Evolutionary conservation across 179 eudicot genomes (phyloP), one percentile per base, ranked within the genome.

Genomic region (Corrigiola litoralis): DNA sequence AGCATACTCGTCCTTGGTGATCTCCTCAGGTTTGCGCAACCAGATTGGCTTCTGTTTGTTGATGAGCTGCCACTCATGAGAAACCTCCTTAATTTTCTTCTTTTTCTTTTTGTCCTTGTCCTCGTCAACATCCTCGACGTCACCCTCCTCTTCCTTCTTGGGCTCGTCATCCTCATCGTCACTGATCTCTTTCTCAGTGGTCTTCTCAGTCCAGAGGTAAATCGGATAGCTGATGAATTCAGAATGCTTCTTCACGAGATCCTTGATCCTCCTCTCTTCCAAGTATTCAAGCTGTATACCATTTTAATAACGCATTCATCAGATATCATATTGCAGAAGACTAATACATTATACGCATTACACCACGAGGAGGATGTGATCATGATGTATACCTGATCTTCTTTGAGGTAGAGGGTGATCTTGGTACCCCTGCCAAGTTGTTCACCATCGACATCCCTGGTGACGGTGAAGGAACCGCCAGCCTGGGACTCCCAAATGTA

Each of bases 401-500:
- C 95, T 46, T 87, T 87, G 51, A 87, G 83, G 74, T 61, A 84
- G 61, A 87, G 86, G 17, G 94, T 85, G 58, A 87, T 87, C 75
- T 87, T 87, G 13, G 94, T 87, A 45, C 94, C 94, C 37, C 94
- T 73, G 5, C 94, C 94, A 18, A 87, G 86, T 10, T 61, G 85
- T 68, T 85, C 95, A 0, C 95, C 95, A 25, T 50, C 55, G n/a
- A 61, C 68, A 59, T 87, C 95, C 69, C 84, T 77, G 8, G 94
- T 87, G 18, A 87, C 84, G 0, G 94, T 87, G 72, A 84, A 87
- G 0, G 94, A 87, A 63, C 94, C 94, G 17, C 94, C 94, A 42
- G 94, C 94, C 54, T 84, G 89, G 1, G 95, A 85, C 61, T 87
- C 95, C 95, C 95, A 87, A 0, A 87, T 69, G 66, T 87, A 87